Evolutionary conservation across 768 basidiomycete species (phyloP), one percentile per base, ranked within the genome.

Genomic region (Sistotremastrum niveocremeum): DNA sequence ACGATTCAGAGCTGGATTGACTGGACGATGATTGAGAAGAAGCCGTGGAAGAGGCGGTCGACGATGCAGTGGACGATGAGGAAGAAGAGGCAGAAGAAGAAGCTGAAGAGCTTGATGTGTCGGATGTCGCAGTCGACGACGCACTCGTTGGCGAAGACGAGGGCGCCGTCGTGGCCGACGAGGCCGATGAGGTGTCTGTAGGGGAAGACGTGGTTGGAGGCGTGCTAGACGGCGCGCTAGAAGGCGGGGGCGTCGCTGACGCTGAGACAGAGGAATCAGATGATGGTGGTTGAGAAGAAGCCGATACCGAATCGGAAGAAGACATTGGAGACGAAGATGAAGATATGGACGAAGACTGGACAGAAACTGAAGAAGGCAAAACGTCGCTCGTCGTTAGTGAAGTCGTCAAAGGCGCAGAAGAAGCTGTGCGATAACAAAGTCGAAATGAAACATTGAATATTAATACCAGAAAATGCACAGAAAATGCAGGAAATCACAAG

Each of bases 271-370:
- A 37, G 31, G 50, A 44, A 31, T 41, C 41, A 28, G 53, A 49
- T 29, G 53, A n/a, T 9, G 34, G 9, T 12, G 34, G 4, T 32
- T 32, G n/a, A n/a, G 41, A 39, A 49, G 41, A 30, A 29, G 11
- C 41, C 10, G 29, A 10, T 42, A 29, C 10, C 11, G 41, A 10
- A 10, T 11, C 11, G 10, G 41, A n/a, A 10, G 41, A 30, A 30
- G 41, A 30, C 11, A 42, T 10, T 10, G 10, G 10, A 7, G 33
- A 5, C 12, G 28, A 20, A 4, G 56, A 41, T 32, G 58, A 56
- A 42, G 61, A 54, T 12, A 54, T 45, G 9, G 55, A 48, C 12
- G 59, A 48, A 37, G 56, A 20, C 20, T 20, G 20, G 20, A 20
- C 20, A 20, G 20, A 20, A 20, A 20, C 20, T 20, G 20, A 20